Evolutionary conservation across 2,329 filamentous ascomycete genomes (phyloP), one percentile per base, ranked within the genome.

Genomic region (Ophiostoma angusticollis): DNA sequence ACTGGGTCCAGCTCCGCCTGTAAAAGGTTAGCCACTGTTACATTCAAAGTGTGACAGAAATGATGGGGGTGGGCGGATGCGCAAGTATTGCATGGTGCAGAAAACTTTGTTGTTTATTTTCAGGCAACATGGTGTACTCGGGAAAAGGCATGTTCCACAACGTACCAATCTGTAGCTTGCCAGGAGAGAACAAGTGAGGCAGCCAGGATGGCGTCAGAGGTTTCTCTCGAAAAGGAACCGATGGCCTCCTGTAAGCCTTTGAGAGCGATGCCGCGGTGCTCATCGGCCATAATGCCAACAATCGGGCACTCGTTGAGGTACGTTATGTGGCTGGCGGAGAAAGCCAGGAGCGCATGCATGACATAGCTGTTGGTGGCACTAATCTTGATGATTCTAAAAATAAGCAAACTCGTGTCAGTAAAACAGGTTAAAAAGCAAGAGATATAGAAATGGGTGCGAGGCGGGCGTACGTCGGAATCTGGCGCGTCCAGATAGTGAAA

Each of bases 131-230:
- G 17, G 5, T 25, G 7, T 18, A n/a, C n/a, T n/a, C n/a, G n/a
- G 11, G 8, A n/a, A 2, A 8, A 13, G 14, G 7, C 14, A 19
- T 11, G 16, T 4, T 11, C n/a, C n/a, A 7, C 12, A 4, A 21
- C 40, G 68, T 71, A 93, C 89, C 87, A 96, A 64, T 96, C 89
- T 44, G 80, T 91, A 40, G 85, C 84, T 64, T 96, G 89, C 87
- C 91, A 96, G 27, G 87, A 93, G 35, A 98, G 71, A 34, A 96
- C 73, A 31, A 95, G 76, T 19, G 89, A 95, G 23, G 87, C 84
- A 19, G 87, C 89, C 39, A 98, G 71, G 45, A 95, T 80, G 31
- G 87, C 86, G 60, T 98, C 89, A 2, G 85, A 89, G 45, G 86
- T 93, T 37, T 81, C 77, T 50, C 77, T 78, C 3, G 83, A 93